Conservation (phyloP, 2,329 filamentous ascomycete species). For the Mariannaea elegans region DNA sequence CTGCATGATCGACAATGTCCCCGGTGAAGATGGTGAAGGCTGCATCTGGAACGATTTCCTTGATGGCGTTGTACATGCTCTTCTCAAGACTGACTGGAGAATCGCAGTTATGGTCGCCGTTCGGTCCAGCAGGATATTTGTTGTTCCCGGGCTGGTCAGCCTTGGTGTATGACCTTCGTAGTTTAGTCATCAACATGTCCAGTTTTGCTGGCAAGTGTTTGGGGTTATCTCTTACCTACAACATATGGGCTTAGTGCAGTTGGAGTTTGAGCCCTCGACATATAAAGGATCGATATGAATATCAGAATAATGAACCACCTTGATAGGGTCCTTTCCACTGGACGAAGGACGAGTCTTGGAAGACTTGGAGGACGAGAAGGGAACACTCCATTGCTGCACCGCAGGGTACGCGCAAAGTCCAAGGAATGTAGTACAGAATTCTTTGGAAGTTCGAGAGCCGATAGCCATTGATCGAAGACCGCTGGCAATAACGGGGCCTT, state of each 20-base stretch:
- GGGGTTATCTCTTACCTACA: slow-evolving; percentile 52
- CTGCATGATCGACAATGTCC: slow-evolving; percentile 63
- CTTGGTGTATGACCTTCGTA: slow-evolving; percentile 54
- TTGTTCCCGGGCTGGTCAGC: slow-evolving; percentile 58
- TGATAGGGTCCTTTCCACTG: slow-evolving; percentile 57
- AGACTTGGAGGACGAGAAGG: slow-evolving; percentile 54
- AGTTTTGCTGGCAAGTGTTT: background rate
- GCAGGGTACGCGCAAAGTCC: slow-evolving; percentile 61
- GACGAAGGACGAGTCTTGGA: slow-evolving; percentile 47
- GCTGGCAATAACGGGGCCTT: slow-evolving; percentile 63
- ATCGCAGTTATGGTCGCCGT: slow-evolving; percentile 64
- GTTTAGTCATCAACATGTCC: slow-evolving; percentile 7
- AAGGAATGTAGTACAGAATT: slow-evolving; percentile 63
- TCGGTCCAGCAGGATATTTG: slow-evolving; percentile 58
- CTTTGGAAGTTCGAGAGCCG: slow-evolving; percentile 58
- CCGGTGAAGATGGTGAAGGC: slow-evolving; percentile 68
- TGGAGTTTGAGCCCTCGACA: slow-evolving; percentile 59
- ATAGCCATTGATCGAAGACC: slow-evolving; percentile 57
- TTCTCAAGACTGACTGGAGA: slow-evolving; percentile 59
- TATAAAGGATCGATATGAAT: slow-evolving; percentile 68
- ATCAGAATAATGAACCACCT: slow-evolving; percentile 68
- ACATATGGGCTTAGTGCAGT: slow-evolving; percentile 68
- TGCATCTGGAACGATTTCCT: slow-evolving; percentile 54
- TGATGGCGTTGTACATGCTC: slow-evolving; percentile 64
- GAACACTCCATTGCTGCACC: slow-evolving; percentile 52